A percentile compares a stretch with the other conserved stretches of the same genome.
These are phyloP conservation scores for Fraxinus angustifolia DNA, from an alignment of 305 asterid species.

Conservation along the genomic window DNA sequence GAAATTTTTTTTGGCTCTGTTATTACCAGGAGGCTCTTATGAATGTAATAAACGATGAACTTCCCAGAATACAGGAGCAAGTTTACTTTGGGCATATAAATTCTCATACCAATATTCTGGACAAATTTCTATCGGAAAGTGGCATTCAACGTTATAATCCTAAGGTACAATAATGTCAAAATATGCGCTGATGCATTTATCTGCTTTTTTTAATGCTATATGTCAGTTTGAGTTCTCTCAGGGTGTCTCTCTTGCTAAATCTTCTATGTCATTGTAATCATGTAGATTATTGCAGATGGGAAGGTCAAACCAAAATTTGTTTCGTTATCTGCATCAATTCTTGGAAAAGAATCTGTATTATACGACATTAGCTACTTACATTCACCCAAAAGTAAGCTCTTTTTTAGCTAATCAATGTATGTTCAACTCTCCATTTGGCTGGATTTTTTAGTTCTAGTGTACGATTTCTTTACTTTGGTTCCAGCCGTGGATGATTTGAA, in stretches of 20 bases:
- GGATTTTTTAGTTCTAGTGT: slow-evolving; percentile 22
- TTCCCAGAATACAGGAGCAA: slow-evolving; percentile 94
- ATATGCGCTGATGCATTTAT: slow-evolving; percentile 8
- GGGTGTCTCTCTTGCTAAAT: slow-evolving; percentile 32
- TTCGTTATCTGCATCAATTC: slow-evolving; percentile 61
- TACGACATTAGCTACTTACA: slow-evolving; percentile 72
- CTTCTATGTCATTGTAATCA: slow-evolving; percentile 22
- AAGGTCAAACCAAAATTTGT: slow-evolving; percentile 76
- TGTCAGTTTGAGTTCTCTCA: slow-evolving; percentile 13
- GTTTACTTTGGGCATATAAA: slow-evolving; percentile 88
- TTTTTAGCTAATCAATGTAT: slow-evolving; percentile 24
- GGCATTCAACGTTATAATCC: slow-evolving; percentile 93
- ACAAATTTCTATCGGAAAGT: slow-evolving; percentile 78
- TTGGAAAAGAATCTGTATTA: slow-evolving; percentile 58
- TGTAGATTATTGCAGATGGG: slow-evolving; percentile 86
- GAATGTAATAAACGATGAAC: slow-evolving; percentile 94
- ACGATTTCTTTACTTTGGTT: slow-evolving; percentile 21
- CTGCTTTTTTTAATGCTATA: background rate
- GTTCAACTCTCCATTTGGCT: slow-evolving; percentile 12
- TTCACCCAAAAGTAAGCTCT: slow-evolving; percentile 75
- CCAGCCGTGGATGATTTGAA: slow-evolving; percentile 88
- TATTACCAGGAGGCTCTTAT: slow-evolving; percentile 75
- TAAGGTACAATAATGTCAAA: slow-evolving; percentile 46
- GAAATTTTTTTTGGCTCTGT: slow-evolving; percentile 23
- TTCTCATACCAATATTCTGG: slow-evolving; percentile 84